A percentile compares a stretch with the other conserved stretches of the same genome.
Evolutionary conservation across 2,329 filamentous ascomycete genomes (phyloP).

Genomic region (Fusarium sp.): DNA sequence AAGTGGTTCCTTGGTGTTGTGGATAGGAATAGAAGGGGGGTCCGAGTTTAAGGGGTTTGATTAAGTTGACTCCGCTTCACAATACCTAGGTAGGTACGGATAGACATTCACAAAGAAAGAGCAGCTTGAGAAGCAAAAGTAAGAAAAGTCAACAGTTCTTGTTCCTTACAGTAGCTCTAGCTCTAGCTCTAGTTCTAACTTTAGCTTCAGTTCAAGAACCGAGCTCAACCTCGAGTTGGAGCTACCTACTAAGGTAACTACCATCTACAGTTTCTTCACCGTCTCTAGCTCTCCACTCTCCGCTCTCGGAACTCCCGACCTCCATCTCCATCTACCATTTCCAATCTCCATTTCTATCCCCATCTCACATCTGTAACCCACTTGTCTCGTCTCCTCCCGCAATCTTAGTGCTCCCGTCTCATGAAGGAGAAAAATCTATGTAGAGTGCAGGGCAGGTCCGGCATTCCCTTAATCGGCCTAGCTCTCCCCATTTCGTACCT

Average conservation of each 20-base stretch:
- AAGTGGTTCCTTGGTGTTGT: constrained; percentile 17
- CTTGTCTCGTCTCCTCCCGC: constrained; percentile 6
- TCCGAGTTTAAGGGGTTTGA: too few species aligned
- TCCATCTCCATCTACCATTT: neutral
- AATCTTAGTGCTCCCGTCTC: constrained; percentile 30
- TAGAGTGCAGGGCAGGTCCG: neutral
- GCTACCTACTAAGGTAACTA: too few species aligned
- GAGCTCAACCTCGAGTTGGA: too few species aligned
- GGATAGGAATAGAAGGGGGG: constrained; percentile 1
- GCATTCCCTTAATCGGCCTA: constrained; percentile 6
- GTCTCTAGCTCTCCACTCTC: constrained; percentile 6
- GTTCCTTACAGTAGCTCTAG: too few species aligned
- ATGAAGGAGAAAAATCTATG: constrained; percentile 6
- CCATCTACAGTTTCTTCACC: neutral
- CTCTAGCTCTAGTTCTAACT: too few species aligned
- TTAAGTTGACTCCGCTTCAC: too few species aligned
- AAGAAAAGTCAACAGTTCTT: constrained; percentile 1
- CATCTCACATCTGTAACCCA: neutral
- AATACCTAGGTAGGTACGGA: too few species aligned
- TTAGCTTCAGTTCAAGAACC: neutral
- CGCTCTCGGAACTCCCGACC: constrained; percentile 24
- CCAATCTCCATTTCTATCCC: too few species aligned
- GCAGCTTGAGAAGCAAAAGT: too few species aligned
- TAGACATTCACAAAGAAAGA: neutral
- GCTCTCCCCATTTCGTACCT: constrained; percentile 13